These are phyloP conservation scores for Acidiella bohemica DNA, from an alignment of 495 filamentous ascomycete species.

Conservation along the genomic window DNA sequence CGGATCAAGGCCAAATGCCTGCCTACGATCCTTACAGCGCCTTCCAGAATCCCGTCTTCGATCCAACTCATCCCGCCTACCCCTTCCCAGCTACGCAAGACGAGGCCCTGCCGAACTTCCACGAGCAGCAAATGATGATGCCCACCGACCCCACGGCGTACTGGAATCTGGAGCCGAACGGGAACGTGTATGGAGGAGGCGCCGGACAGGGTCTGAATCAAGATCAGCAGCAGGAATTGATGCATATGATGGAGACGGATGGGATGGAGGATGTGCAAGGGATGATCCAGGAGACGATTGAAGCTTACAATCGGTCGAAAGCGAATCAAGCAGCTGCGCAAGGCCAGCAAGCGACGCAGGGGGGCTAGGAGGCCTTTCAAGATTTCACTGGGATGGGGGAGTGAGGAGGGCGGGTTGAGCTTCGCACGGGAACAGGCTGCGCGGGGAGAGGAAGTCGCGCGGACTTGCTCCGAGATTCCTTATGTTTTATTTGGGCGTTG, in stretches of 20 bases:
- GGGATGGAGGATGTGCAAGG: conserved; percentile 22
- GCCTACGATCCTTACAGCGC: background rate
- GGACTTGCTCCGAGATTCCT: no score
- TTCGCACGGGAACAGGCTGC: no score
- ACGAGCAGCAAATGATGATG: background rate
- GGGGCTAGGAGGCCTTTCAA: no score
- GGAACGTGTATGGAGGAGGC: conserved; percentile 9
- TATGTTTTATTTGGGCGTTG: no score
- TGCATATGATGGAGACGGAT: conserved; percentile 28
- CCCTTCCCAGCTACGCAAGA: conserved; percentile 1
- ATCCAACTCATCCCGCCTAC: conserved; percentile 7
- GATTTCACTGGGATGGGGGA: no score
- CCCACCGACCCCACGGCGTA: no score
- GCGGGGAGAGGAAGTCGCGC: no score
- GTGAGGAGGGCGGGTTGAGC: no score
- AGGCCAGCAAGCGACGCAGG: no score
- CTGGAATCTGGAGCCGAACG: background rate
- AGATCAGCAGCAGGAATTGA: conserved; percentile 30
- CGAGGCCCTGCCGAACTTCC: background rate
- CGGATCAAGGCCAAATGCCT: background rate
- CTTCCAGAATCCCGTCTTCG: conserved; percentile 10
- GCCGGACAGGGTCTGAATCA: conserved; percentile 24
- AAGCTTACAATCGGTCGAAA: no score
- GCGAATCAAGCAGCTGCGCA: no score
- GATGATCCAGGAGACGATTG: conserved; percentile 11